Evolutionary conservation across 768 basidiomycete species (phyloP), one percentile per base, ranked within the genome.

Genomic region (Clavaria fumosa): DNA sequence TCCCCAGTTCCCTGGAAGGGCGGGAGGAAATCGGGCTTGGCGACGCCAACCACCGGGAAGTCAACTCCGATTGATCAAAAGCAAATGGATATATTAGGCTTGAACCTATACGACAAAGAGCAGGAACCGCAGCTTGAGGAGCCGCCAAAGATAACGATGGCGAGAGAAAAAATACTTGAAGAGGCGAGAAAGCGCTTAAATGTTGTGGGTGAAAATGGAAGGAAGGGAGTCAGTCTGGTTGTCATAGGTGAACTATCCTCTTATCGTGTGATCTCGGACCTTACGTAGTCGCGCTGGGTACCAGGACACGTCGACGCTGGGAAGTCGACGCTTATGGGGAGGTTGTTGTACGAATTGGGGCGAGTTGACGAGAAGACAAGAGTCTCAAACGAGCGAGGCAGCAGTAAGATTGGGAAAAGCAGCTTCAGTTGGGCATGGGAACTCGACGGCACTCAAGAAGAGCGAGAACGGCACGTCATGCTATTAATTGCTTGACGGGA

Each of bases 381-480:
- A 38, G 59, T 70, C 26, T 73, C 78, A 9, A 96, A 93, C 51
- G 90, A 96, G 56, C 65, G 89, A 43, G 90, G 82, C 23, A 91
- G 88, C 45, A 75, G 65, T 41, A 90, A 82, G 54, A 74, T 75
- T 2, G 95, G 95, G 1, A 99, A 99, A 59, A 70, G 79, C 43
- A 93, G 88, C 48, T 99, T 99, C 51, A 86, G 83, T 41, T 96
- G 91, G 79, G 95, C 95, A 7, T 99, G 95, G 95, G 83, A 85
- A 27, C 63, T 99, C 23, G 95, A 99, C 52, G 91, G 88, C 3
- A 79, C 88, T 2, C 64, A 69, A 0, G 95, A 97, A 59, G 95
- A 99, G 59, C 64, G 95, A 40, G 84, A 89, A 58, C 67, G 95
- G 93, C 93, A 35, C 45, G 65, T 49, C 22, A 6, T 18, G 24